These are phyloP conservation scores for Phoma sp. DNA, from an alignment of 2,329 filamentous ascomycete species.

Conservation along the genomic window DNA sequence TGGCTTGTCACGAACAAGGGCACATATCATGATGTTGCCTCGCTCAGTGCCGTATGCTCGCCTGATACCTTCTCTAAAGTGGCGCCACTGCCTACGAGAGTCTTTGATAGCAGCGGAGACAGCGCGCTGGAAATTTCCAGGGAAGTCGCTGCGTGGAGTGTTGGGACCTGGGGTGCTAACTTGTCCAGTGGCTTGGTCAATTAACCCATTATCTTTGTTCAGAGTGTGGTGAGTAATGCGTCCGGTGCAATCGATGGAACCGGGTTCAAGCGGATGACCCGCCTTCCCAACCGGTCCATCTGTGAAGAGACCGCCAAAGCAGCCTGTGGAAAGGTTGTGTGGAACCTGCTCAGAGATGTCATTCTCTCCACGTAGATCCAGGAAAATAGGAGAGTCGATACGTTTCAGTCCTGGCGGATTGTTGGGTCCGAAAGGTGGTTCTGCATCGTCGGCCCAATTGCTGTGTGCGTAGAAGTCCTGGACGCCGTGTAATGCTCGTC, in stretches of 20 bases:
- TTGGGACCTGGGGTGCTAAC: conserved; percentile 30
- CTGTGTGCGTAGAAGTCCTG: conserved; percentile 34
- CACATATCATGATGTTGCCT: conserved; percentile 36
- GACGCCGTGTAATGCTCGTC: conserved; percentile 27
- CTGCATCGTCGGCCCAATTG: conserved; percentile 30
- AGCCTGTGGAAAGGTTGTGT: conserved; percentile 31
- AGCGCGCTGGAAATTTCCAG: conserved; percentile 31
- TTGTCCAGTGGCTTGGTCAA: conserved; percentile 26
- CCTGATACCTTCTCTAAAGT: conserved; percentile 34
- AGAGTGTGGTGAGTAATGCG: conserved; percentile 35
- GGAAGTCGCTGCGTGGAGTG: conserved; percentile 31
- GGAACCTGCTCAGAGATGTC: conserved; percentile 32
- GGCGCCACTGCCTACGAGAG: conserved; percentile 30
- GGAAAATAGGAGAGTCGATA: conserved; percentile 22
- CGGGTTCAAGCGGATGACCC: conserved; percentile 34
- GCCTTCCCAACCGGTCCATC: conserved; percentile 32
- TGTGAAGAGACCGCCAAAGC: conserved; percentile 33
- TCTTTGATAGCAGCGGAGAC: conserved; percentile 30
- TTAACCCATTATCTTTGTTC: conserved; percentile 36
- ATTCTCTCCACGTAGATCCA: conserved; percentile 34
- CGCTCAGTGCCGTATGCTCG: conserved; percentile 30
- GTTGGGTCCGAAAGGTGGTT: conserved; percentile 24
- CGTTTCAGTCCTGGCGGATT: conserved; percentile 32
- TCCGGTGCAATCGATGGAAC: conserved; percentile 33
- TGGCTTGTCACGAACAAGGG: conserved; percentile 32